Evolutionary conservation across 768 basidiomycete genomes (phyloP).

Genomic region (Collybia sp.): DNA sequence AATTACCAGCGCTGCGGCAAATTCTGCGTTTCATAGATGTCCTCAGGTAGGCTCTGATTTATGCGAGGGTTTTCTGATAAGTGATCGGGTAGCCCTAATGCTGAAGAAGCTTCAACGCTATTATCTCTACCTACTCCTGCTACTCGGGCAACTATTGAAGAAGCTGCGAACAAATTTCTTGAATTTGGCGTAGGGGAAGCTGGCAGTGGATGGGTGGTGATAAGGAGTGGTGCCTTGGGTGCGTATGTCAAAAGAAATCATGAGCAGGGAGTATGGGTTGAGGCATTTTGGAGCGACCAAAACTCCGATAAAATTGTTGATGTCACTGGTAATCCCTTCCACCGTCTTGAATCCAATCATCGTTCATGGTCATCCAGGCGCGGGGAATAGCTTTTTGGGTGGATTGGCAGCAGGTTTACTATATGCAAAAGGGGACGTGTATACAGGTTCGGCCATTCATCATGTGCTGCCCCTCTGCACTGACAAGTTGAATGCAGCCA

Average conservation of each 20-base stretch:
- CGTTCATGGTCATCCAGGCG: slow-evolving; percentile 43
- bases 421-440: slow-evolving; percentile 51
- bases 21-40: slow-evolving; percentile 59
- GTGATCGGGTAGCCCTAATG: slow-evolving; percentile 61
- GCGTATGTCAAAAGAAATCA: slow-evolving; percentile 52
- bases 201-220: slow-evolving; percentile 57
- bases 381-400: slow-evolving; percentile 88
- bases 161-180: slow-evolving; percentile 61
- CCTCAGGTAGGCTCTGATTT: slow-evolving; percentile 50
- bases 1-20: slow-evolving; percentile 60
- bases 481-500: slow-evolving; percentile 36
- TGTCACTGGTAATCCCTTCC: slow-evolving; percentile 59
- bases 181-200: slow-evolving; percentile 49
- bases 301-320: slow-evolving; percentile 57
- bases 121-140: slow-evolving; percentile 50
- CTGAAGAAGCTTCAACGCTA: slow-evolving; percentile 72
- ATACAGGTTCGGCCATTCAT: slow-evolving; percentile 46
- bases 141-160: slow-evolving; percentile 52
- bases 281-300: slow-evolving; percentile 64
- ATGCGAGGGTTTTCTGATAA: not conserved
- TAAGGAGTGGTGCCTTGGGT: slow-evolving; percentile 71
- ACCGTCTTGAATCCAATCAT: not conserved
- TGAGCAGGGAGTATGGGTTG: slow-evolving; percentile 52
- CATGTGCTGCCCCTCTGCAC: slow-evolving; percentile 3
- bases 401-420: slow-evolving; percentile 74